Conservation (phyloP, 768 basidiomycete genomes). For the Cubamyces lactineus region DNA sequence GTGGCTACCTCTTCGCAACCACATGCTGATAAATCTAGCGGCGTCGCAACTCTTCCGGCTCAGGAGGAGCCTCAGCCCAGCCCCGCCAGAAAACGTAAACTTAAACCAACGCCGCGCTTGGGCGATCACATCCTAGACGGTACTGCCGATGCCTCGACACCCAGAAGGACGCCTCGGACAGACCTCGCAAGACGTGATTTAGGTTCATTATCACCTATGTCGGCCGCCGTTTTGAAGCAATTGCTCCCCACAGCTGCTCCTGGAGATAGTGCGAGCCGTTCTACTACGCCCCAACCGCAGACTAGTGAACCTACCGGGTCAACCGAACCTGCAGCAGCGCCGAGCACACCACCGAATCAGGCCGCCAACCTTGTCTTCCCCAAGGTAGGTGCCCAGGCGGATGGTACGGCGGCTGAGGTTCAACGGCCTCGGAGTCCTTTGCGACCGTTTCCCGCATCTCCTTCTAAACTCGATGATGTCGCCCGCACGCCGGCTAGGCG, state of each 20-base stretch:
- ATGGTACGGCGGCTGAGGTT: conserved; percentile 4
- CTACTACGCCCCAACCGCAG: conserved; percentile 16
- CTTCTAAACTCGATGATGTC: conserved; percentile 44
- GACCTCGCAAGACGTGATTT: conserved; percentile 43
- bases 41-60: neutral
- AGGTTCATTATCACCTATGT: conserved; percentile 63
- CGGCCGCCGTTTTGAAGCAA: conserved; percentile 46
- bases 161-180: neutral
- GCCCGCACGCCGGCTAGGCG: conserved; percentile 65
- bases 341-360: conserved; percentile 10
- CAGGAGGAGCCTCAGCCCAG: conserved; percentile 5
- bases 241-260: conserved; percentile 32
- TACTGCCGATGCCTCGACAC: neutral
- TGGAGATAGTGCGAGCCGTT: conserved; percentile 3
- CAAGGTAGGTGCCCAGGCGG: conserved; percentile 6
- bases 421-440: conserved; percentile 38
- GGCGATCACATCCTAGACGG: neutral
- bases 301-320: neutral
- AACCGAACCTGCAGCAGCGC: neutral
- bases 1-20: neutral
- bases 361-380: conserved; percentile 14
- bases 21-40: neutral
- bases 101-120: conserved; percentile 1
- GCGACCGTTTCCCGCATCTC: conserved; percentile 33
- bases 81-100: conserved; percentile 19